Conservation (phyloP, 2,329 filamentous ascomycete genomes). For the Alternaria triticina region DNA sequence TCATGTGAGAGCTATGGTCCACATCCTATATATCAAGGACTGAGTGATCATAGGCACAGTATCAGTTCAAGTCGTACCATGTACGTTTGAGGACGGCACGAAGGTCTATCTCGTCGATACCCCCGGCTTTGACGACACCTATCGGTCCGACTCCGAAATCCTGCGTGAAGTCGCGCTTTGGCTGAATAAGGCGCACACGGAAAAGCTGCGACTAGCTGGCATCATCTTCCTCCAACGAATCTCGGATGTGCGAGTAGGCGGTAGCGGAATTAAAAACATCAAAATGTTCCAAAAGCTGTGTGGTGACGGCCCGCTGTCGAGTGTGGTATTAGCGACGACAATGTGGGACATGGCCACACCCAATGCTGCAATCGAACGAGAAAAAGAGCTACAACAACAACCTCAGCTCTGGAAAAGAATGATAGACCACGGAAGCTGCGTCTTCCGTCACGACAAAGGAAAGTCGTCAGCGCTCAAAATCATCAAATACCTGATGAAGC, state of each 20-base stretch:
- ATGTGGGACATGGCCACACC: slow-evolving; percentile 45
- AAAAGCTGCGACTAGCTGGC: slow-evolving; percentile 48
- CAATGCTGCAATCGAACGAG: background rate
- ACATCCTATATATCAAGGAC: background rate
- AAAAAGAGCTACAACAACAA: background rate
- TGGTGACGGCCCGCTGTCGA: slow-evolving; percentile 50
- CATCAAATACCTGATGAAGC: slow-evolving; percentile 13
- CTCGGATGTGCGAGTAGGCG: slow-evolving; percentile 49
- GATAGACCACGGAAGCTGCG: slow-evolving; percentile 18
- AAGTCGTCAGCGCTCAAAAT: slow-evolving; percentile 8
- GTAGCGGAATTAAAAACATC: slow-evolving; percentile 51
- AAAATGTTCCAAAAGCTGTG: slow-evolving; percentile 56
- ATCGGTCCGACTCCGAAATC: slow-evolving; percentile 53
- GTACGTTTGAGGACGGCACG: background rate
- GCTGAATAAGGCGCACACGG: slow-evolving; percentile 42
- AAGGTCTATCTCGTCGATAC: slow-evolving; percentile 51
- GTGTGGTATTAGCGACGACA: slow-evolving; percentile 53
- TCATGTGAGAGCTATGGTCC: background rate
- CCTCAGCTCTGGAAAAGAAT: slow-evolving; percentile 14
- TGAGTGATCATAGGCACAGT: slow-evolving; percentile 3
- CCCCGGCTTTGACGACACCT: slow-evolving; percentile 57
- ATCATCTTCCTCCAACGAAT: slow-evolving; percentile 59
- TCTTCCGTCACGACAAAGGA: slow-evolving; percentile 15
- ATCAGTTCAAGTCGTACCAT: slow-evolving; percentile 3
- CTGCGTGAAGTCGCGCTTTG: slow-evolving; percentile 52